Conservation (phyloP, 1,139 yeast genomes). For the Kurtzmaniella quercitrusa region DNA sequence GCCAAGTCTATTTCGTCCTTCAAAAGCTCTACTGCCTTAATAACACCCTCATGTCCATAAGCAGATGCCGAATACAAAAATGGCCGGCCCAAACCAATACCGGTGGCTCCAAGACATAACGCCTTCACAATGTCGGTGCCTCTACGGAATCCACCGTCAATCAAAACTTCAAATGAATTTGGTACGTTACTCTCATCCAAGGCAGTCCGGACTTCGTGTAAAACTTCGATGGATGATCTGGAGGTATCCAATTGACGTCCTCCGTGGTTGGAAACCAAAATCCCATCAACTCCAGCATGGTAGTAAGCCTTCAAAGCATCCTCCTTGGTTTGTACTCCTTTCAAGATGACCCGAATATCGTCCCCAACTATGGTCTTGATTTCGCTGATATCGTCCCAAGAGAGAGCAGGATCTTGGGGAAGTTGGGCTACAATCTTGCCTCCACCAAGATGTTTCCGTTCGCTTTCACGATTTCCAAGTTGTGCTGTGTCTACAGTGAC, state of each 20-base stretch:
- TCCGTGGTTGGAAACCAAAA: constrained; percentile 44
- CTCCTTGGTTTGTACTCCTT: constrained; percentile 42
- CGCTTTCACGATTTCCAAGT: constrained; percentile 15
- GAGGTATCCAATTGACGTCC: constrained; percentile 44
- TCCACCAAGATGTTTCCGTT: constrained; percentile 3
- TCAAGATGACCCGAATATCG: constrained; percentile 28
- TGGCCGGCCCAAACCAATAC: constrained; percentile 47
- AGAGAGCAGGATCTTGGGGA: constrained; percentile 6
- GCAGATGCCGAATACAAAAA: constrained; percentile 40
- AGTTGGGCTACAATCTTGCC: not conserved
- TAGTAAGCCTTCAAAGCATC: constrained; percentile 37
- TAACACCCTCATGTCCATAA: constrained; percentile 42
- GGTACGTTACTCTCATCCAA: not conserved
- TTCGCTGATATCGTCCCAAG: constrained; percentile 8
- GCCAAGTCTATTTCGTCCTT: constrained; percentile 37
- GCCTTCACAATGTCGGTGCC: constrained; percentile 47
- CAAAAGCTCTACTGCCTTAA: constrained; percentile 33
- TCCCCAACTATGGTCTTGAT: constrained; percentile 6
- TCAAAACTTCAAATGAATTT: constrained; percentile 28
- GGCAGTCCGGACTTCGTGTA: constrained; percentile 26
- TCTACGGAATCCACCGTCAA: constrained; percentile 46
- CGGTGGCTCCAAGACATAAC: constrained; percentile 46
- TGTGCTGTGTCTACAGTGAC: constrained; percentile 15
- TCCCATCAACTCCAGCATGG: constrained; percentile 36
- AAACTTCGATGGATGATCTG: constrained; percentile 36